Evolutionary conservation across 371 early-diverging fungal species (phyloP).

Genomic region (Apophysomyces elegans): DNA sequence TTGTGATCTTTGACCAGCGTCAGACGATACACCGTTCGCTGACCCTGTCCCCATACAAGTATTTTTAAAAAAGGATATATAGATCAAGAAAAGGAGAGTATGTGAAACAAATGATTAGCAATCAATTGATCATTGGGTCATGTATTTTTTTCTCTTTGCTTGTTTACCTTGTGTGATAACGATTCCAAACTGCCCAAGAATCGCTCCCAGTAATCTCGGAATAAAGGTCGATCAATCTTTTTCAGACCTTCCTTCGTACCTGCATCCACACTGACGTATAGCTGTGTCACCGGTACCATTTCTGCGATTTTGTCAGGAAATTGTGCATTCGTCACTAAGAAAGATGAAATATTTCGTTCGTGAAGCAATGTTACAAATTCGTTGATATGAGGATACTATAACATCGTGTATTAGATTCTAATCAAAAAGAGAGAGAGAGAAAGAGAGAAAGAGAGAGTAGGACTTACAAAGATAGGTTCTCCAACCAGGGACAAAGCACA

Average conservation of each 20-base stretch:
- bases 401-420: too few relatives aligned
- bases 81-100: too few relatives aligned
- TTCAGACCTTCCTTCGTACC: constrained; percentile 78
- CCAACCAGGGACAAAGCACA: constrained; percentile 79
- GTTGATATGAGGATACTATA: constrained; percentile 81
- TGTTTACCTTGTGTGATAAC: constrained; percentile 43
- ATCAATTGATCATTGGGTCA: too few relatives aligned
- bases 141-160: neutral
- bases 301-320: constrained; percentile 74
- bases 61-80: neutral
- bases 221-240: constrained; percentile 81
- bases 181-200: constrained; percentile 73
- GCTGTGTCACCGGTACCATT: constrained; percentile 78
- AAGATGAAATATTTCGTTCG: constrained; percentile 72
- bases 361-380: constrained; percentile 77
- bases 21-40: constrained; percentile 79
- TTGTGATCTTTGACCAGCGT: constrained; percentile 84
- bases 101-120: too few relatives aligned
- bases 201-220: constrained; percentile 85
- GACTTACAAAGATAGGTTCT: constrained; percentile 76
- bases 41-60: constrained; percentile 49
- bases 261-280: constrained; percentile 84
- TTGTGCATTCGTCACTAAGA: constrained; percentile 86
- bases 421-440: too few relatives aligned
- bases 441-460: neutral